Percentiles rank a stretch among this genome's conserved stretches.
phyloP scores from a whole-genome alignment of 2,329 filamentous ascomycete species.

The Didymella segeticola region DNA sequence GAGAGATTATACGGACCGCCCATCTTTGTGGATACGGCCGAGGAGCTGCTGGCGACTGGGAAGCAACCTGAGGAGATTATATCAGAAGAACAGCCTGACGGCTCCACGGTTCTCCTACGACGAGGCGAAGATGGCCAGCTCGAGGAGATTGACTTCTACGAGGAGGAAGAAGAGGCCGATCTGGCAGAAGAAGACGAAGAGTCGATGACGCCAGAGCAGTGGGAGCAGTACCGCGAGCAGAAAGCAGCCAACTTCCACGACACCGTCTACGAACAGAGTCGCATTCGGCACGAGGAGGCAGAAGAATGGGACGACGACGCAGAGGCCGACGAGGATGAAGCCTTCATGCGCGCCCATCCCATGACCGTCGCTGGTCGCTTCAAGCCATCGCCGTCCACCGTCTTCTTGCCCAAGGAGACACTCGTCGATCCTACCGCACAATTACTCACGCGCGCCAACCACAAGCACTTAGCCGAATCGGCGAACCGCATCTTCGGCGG shows the following conservation, averaged over 20 bases:
- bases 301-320: slow-evolving; percentile 45
- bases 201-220: slow-evolving; percentile 40
- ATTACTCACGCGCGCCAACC: slow-evolving; percentile 70
- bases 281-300: slow-evolving; percentile 52
- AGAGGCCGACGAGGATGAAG: slow-evolving; percentile 38
- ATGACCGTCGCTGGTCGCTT: slow-evolving; percentile 78
- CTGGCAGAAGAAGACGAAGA: slow-evolving; percentile 41
- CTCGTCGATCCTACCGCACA: slow-evolving; percentile 73
- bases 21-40: slow-evolving; percentile 66
- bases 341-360: slow-evolving; percentile 70
- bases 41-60: slow-evolving; percentile 50
- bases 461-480: slow-evolving; percentile 74
- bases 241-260: slow-evolving; percentile 43
- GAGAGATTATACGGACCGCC: slow-evolving; percentile 82
- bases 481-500: slow-evolving; percentile 82
- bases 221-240: slow-evolving; percentile 45
- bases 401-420: slow-evolving; percentile 74
- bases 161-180: slow-evolving; percentile 40
- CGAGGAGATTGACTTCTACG: slow-evolving; percentile 63
- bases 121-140: slow-evolving; percentile 63
- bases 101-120: slow-evolving; percentile 56
- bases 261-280: slow-evolving; percentile 51
- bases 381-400: slow-evolving; percentile 73
- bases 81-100: slow-evolving; percentile 39
- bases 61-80: slow-evolving; percentile 56